Evolutionary conservation across 192 early-diverging fungal genomes (phyloP), one percentile per base, ranked within the genome.

Genomic region (Spizellomyces sp.): DNA sequence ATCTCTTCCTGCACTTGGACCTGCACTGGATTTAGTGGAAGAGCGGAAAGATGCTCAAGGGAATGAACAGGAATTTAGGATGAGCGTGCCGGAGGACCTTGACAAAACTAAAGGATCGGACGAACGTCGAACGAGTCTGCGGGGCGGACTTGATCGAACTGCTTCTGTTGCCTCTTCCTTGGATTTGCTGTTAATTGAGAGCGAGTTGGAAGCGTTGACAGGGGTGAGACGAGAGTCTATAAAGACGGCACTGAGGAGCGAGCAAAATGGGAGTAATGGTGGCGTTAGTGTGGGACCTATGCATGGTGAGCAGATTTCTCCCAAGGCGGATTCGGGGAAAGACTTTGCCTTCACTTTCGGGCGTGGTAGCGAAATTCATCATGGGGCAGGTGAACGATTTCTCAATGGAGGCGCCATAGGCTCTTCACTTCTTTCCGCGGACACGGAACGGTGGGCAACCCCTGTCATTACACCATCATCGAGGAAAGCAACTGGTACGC

Each of bases 281-380:
- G 50, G 4, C 50, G 50, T n/a, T 54, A 19, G 14, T 54, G 17
- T 4, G 50, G 1, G 50, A 54, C 17, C 50, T 54, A 19, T 54
- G 4, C 14, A 12, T 12, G 50, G 4, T 54, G 17, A 19, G 12
- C 50, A 12, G 1, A 54, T n/a, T 46, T 15, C 66, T 52, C 12
- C 42, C 10, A 74, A 74, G 58, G 58, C 56, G 19, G 72, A 74
- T 67, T 74, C 72, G 57, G 72, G 72, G 8, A 74, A 74, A 50
- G 72, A 74, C 44, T 56, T 74, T 42, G 44, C 63, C 22, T 67
- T 67, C 47, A 36, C 27, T 36, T 36, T 36, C 27, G 27, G 27
- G 27, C 27, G 27, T 36, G 27, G 27, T 36, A 36, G 27, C 27
- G 27, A 36, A 36, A 36, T 36, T 36, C 27, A 36, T 36, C 27